Conservation (phyloP, 1,139 yeast genomes). For the Saccharomyces pastorianus region DNA sequence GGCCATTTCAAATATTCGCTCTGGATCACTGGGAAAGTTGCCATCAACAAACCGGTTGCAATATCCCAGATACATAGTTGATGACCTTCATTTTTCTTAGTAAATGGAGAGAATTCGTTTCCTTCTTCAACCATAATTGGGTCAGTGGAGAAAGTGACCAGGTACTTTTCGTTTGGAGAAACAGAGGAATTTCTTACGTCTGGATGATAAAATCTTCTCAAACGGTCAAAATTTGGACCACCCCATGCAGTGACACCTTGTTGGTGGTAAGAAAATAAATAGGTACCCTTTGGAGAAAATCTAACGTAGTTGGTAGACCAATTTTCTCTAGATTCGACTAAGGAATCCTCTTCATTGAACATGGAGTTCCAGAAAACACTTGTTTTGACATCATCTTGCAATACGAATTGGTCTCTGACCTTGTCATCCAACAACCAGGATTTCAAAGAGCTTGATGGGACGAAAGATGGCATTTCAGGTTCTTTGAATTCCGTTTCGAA, state of each 20-base stretch:
- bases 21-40: slow-evolving; percentile 88
- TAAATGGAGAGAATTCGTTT: slow-evolving; percentile 67
- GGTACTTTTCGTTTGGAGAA: slow-evolving; percentile 83
- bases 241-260: slow-evolving; percentile 98
- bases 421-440: slow-evolving; percentile 86
- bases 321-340: slow-evolving; percentile 66
- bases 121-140: slow-evolving; percentile 62
- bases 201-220: slow-evolving; percentile 78
- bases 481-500: slow-evolving; percentile 57
- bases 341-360: slow-evolving; percentile 67
- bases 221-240: slow-evolving; percentile 67
- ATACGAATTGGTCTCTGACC: slow-evolving; percentile 84
- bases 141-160: slow-evolving; percentile 84
- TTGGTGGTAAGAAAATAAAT: slow-evolving; percentile 78
- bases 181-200: slow-evolving; percentile 86
- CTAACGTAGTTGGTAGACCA: slow-evolving; percentile 78
- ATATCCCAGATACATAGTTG: slow-evolving; percentile 92
- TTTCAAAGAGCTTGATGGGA: slow-evolving; percentile 71
- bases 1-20: slow-evolving; percentile 90
- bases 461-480: slow-evolving; percentile 63
- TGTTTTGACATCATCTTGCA: slow-evolving; percentile 74
- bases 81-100: slow-evolving; percentile 85
- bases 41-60: slow-evolving; percentile 69
- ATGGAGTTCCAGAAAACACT: slow-evolving; percentile 85
- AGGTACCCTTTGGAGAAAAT: slow-evolving; percentile 93